Base-by-base conservation (phyloP, 1,284 basidiomycete species). In the Rhodofomes roseus region DNA sequence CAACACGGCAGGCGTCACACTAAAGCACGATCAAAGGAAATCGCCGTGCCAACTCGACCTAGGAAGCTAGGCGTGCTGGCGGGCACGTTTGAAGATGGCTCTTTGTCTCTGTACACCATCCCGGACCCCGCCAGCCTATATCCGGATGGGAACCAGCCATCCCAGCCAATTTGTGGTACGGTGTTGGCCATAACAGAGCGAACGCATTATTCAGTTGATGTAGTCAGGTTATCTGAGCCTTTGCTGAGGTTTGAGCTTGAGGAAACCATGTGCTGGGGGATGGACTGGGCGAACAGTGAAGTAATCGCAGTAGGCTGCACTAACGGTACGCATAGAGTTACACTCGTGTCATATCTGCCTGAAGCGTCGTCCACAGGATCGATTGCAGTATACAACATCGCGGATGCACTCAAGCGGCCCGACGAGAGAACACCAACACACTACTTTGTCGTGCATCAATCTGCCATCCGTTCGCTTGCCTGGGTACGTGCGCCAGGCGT, bases 201-300 rank as follows among this genome's bases (percentile, higher is more conserved):
- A 18, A 25, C 20, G 31, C 39, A 14, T 27, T 44, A 20, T 37
- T 56, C 16, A 56, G 52, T 43, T 16, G 59, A 53, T 50, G 11
- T 53, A 92, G 90, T 92, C 8, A 78, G 76, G 62, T 68, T 89
- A 60, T 68, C 82, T 0, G 76, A 86, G 44, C 90, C 93, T 0
- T 68, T 89, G 4, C 57, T 94, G 4, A 80, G 84, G 6, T 81
- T 96, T 5, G 84, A 90, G 63, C 72, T 93, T 1, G 85, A 88
- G 60, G 90, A 92, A 58, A 82, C 90, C 0, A 77, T 80, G 16
- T 88, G 85, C 64, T 90, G 84, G 80, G 82, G 83, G 36, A 77
- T 96, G 43, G 93, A 95, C 66, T 96, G 93, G 93, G 88, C 87
- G 1, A 93, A 93, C 64, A 92, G 91, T 60, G 86, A 89, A 59